Evolutionary conservation across 2,329 filamentous ascomycete species (phyloP).

Genomic region (Ophiostoma sp.): DNA sequence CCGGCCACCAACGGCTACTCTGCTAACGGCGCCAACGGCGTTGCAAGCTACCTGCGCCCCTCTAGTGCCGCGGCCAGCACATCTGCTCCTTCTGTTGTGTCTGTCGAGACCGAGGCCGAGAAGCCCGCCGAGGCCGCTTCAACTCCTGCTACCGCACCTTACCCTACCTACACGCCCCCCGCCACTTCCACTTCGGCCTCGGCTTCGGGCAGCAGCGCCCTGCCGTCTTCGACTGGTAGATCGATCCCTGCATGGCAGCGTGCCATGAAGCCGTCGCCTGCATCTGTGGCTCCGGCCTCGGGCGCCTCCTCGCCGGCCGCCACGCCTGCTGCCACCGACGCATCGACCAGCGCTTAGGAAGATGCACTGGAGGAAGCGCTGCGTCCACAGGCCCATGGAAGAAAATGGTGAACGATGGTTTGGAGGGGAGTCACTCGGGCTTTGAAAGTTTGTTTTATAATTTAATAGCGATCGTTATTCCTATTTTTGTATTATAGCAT

Average conservation of each 20-base stretch:
- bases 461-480: conserved; percentile 1
- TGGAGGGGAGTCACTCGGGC: background rate
- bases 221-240: conserved; percentile 45
- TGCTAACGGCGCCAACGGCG: conserved; percentile 11
- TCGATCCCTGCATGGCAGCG: conserved; percentile 78
- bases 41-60: conserved; percentile 33
- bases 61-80: conserved; percentile 28
- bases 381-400: background rate
- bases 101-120: conserved; percentile 26
- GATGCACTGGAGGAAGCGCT: background rate
- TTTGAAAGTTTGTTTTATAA: background rate
- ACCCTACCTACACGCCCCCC: background rate
- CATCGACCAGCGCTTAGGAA: conserved; percentile 20
- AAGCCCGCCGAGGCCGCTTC: conserved; percentile 27
- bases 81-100: conserved; percentile 24
- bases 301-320: conserved; percentile 4
- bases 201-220: conserved; percentile 24
- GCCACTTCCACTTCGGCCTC: background rate
- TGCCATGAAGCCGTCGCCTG: conserved; percentile 60
- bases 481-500: conserved; percentile 11
- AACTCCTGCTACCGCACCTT: conserved; percentile 21
- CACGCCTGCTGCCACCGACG: conserved; percentile 19
- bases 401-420: too few species aligned
- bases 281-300: conserved; percentile 38
- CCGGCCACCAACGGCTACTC: conserved; percentile 6